Percentiles rank a stretch among this genome's conserved stretches.
phyloP scores from a whole-genome alignment of 257 asterid species.

The Lavandula angustifolia region DNA sequence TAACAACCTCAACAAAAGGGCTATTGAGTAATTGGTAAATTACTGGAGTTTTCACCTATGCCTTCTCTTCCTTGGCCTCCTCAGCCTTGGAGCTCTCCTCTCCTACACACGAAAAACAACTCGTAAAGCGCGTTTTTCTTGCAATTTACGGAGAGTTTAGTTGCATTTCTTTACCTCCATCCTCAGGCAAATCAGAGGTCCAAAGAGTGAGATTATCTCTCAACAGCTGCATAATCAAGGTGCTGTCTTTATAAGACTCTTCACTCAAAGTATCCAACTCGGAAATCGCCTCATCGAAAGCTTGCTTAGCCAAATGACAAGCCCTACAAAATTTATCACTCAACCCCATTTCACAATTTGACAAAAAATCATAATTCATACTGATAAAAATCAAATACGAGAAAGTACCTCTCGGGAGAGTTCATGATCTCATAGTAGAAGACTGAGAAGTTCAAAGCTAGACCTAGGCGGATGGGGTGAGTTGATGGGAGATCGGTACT shows the following conservation, averaged over 20 bases:
- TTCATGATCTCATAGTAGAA: constrained; percentile 95
- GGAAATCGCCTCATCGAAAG: constrained; percentile 90
- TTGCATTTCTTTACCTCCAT: constrained; percentile 29
- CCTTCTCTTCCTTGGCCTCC: constrained; percentile 55
- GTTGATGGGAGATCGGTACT: constrained; percentile 84
- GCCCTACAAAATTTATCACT: constrained; percentile 51
- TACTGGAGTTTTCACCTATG: constrained; percentile 41
- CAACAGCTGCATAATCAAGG: constrained; percentile 92
- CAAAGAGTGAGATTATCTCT: constrained; percentile 94
- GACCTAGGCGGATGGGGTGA: constrained; percentile 96
- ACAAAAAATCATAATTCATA: no score
- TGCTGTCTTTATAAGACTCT: constrained; percentile 94
- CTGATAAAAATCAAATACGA: no score
- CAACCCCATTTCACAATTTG: no score
- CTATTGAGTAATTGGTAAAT: no score
- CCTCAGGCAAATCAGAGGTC: constrained; percentile 96
- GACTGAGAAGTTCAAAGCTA: constrained; percentile 93
- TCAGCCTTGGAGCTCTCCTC: constrained; percentile 68
- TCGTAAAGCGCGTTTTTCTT: no score
- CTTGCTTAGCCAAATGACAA: constrained; percentile 92
- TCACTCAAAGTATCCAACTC: constrained; percentile 90
- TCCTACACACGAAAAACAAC: constrained; percentile 40
- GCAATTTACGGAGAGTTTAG: no score
- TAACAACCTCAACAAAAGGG: no score
- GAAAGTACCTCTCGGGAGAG: constrained; percentile 74